Conservation (phyloP, 2,329 filamentous ascomycete species). For the Fusarium guadeloupense region DNA sequence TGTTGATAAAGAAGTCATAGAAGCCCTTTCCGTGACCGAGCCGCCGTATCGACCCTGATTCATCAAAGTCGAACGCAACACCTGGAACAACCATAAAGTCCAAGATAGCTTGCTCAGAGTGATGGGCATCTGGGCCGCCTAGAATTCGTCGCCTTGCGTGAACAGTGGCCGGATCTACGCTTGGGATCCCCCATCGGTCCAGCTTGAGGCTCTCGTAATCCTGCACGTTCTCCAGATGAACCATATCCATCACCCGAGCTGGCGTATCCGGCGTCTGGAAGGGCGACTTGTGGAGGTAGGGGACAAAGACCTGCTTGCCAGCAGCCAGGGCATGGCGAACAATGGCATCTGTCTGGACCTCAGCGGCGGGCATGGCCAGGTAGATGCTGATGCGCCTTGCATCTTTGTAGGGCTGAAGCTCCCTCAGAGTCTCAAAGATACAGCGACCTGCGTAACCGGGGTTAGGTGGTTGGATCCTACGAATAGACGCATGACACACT, state of each 20-base stretch:
- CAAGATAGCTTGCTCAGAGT: constrained; percentile 61
- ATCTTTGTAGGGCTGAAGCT: constrained; percentile 76
- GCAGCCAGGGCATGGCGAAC: constrained; percentile 79
- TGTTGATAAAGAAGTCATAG: constrained; percentile 91
- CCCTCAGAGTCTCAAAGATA: constrained; percentile 71
- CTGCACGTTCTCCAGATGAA: constrained; percentile 74
- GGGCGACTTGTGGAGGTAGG: constrained; percentile 78
- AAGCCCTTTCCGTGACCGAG: constrained; percentile 96
- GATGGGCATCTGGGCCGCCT: constrained; percentile 63
- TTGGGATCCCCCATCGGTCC: constrained; percentile 97
- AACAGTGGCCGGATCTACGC: constrained; percentile 73
- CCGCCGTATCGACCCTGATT: constrained; percentile 68
- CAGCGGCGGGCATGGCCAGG: constrained; percentile 88
- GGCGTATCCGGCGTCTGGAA: constrained; percentile 63
- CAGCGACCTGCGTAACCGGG: constrained; percentile 62
- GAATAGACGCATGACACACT: constrained; percentile 58
- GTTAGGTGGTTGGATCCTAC: constrained; percentile 30
- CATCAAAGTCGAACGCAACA: constrained; percentile 82
- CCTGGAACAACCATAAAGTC: constrained; percentile 93
- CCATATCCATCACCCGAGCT: constrained; percentile 88
- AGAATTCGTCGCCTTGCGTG: constrained; percentile 76
- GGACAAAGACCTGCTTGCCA: constrained; percentile 90
- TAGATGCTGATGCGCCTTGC: constrained; percentile 85
- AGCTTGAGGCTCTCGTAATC: constrained; percentile 81
- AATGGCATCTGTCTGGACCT: constrained; percentile 85